Base-by-base conservation (phyloP, 345 rosid genomes). In the Pistacia atlantica region DNA sequence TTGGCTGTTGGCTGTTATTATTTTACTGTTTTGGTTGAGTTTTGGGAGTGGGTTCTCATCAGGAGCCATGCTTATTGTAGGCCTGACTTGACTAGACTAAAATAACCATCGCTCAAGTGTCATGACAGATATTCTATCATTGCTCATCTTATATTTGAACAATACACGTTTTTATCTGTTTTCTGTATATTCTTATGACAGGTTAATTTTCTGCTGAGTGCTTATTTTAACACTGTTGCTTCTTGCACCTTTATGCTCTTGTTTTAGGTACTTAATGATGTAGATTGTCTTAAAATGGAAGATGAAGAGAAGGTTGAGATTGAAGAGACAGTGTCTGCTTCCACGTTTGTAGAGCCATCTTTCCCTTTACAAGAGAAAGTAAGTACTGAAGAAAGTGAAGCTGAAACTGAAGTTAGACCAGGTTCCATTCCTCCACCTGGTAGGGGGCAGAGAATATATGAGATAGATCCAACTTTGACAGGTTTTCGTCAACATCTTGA, bases 391-490 rank as follows among this genome's bases (percentile, higher is more conserved):
- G 86, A 80, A 65, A 81, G 60, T 77, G 87, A 87, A 79, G 72
- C 73, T 51, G 80, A 76, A 73, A 80, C 59, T 74, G 87, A 86
- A 74, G 77, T 77, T 58, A 80, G 74, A 72, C 78, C 81, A 72
- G 84, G 78, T 78, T 69, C 61, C 65, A 76, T 91, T 81, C 91
- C 93, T 46, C 94, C 89, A 59, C 97, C 99, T 64, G 97, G 97
- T 56, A 62, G 72, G 42, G 98, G 97, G 61, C 84, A 88, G 82
- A 92, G 63, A 80, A 92, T 96, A 81, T 96, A 96, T 78, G 90
- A 91, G 77, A 91, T 90, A 83, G 99, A 93, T 87, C 91, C 97
- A 73, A 86, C 77, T 76, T 80, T 93, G 81, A 67, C 75, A 37
- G 87, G 84, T 81, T 71, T 85, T 65, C 84, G 88, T 65, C 78